Evolutionary conservation across 75 land plant genomes (phyloP).

Genomic region (Azolla pinnata): DNA sequence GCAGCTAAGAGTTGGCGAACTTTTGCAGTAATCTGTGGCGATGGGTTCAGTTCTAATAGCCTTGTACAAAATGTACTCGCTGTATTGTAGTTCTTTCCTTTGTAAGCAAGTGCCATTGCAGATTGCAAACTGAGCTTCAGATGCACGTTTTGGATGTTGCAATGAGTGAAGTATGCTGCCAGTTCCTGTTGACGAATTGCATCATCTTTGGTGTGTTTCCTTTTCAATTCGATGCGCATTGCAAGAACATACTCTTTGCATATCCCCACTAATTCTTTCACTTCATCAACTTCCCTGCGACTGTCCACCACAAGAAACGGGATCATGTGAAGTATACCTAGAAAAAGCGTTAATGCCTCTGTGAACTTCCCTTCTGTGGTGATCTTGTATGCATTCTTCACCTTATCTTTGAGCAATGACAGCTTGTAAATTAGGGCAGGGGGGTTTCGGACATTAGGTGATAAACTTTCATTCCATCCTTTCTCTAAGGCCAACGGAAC

Average conservation of each 20-base stretch:
- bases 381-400: conserved; percentile 39
- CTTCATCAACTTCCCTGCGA: conserved; percentile 62
- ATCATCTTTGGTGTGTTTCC: conserved; percentile 46
- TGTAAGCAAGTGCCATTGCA: conserved; percentile 49
- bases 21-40: conserved; percentile 26
- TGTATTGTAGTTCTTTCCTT: conserved; percentile 32
- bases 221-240: conserved; percentile 51
- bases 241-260: conserved; percentile 53
- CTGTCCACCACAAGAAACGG: conserved; percentile 56
- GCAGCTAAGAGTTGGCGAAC: conserved; percentile 50
- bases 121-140: conserved; percentile 43
- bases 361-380: conserved; percentile 54
- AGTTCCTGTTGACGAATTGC: conserved; percentile 52
- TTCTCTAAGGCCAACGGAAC: conserved; percentile 33
- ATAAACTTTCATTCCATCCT: conserved; percentile 27
- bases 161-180: conserved; percentile 64
- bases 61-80: conserved; percentile 40
- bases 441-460: conserved; percentile 20
- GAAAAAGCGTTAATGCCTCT: conserved; percentile 47
- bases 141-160: conserved; percentile 44
- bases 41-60: conserved; percentile 41
- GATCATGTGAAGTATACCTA: conserved; percentile 46
- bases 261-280: conserved; percentile 44
- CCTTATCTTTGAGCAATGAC: conserved; percentile 32
- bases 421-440: conserved; percentile 32